phyloP scores from a whole-genome alignment of 75 land plant species.

The Sequoia sempervirens region DNA sequence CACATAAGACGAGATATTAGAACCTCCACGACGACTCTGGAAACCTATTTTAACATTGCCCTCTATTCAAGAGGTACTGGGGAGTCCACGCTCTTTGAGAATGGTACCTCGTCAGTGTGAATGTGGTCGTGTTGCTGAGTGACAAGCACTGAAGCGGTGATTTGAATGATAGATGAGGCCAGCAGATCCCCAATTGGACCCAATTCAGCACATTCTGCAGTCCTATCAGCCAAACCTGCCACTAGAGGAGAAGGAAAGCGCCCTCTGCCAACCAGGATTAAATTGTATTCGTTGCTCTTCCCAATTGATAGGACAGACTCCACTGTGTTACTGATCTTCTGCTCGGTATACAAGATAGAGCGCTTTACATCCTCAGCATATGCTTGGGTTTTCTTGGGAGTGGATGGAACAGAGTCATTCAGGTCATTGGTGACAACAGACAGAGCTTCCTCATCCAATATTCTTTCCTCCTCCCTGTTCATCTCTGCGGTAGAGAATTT shows the following conservation, averaged over 20 bases:
- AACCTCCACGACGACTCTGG: no score
- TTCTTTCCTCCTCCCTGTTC: constrained; percentile 32
- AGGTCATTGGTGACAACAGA: constrained; percentile 10
- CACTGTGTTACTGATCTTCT: constrained; percentile 14
- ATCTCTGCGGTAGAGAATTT: not conserved
- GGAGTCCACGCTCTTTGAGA: not conserved
- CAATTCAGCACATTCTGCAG: constrained; percentile 43
- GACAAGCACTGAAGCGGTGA: constrained; percentile 49
- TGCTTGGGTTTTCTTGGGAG: not conserved
- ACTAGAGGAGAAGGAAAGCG: constrained; percentile 34
- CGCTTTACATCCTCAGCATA: not conserved
- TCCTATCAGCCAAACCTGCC: constrained; percentile 11
- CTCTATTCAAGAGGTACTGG: not conserved
- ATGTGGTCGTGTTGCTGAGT: constrained; percentile 43
- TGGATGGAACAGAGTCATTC: not conserved
- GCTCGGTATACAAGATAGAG: constrained; percentile 24
- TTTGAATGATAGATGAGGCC: constrained; percentile 24
- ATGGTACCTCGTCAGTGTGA: not conserved
- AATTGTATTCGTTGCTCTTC: constrained; percentile 24
- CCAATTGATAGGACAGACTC: constrained; percentile 34
- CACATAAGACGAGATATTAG: no score
- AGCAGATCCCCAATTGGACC: constrained; percentile 64
- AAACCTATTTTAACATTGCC: no score
- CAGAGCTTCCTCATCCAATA: constrained; percentile 41
- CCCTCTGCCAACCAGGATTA: constrained; percentile 54